These are phyloP conservation scores for Cyberlindnera maclurae DNA, from an alignment of 805 yeast species.

Conservation along the genomic window DNA sequence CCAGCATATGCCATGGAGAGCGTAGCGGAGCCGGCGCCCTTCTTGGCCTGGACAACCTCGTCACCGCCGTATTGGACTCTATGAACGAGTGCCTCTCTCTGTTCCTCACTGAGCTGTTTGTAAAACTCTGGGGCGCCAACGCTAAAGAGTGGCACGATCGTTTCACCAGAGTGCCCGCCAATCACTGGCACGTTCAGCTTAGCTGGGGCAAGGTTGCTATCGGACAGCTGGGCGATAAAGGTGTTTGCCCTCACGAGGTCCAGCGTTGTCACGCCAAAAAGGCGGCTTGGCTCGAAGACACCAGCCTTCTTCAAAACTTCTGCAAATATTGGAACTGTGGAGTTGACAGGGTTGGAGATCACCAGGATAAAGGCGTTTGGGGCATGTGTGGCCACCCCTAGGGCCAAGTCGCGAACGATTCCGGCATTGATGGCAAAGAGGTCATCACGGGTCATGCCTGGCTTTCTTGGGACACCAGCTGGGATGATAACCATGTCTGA, in stretches of 20 bases:
- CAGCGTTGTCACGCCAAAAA: conserved; percentile 79
- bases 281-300: conserved; percentile 66
- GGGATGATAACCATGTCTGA: conserved; percentile 86
- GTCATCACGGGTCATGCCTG: conserved; percentile 86
- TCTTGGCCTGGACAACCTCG: conserved; percentile 80
- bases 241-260: conserved; percentile 74
- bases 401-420: conserved; percentile 70
- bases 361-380: conserved; percentile 63
- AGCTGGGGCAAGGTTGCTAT: conserved; percentile 10
- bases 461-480: conserved; percentile 86
- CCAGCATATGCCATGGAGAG: conserved; percentile 86
- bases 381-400: conserved; percentile 56
- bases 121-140: conserved; percentile 41
- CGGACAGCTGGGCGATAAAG: conserved; percentile 25
- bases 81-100: conserved; percentile 57
- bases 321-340: conserved; percentile 78
- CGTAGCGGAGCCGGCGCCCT: conserved; percentile 81
- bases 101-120: conserved; percentile 34
- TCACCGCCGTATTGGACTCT: conserved; percentile 86
- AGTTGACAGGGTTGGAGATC: conserved; percentile 79
- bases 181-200: conserved; percentile 54
- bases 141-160: conserved; percentile 71
- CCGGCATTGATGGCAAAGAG: conserved; percentile 79
- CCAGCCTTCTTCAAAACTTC: conserved; percentile 70
- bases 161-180: conserved; percentile 83